Conservation (phyloP, 2,329 filamentous ascomycete species). For the Calonectria ilicicola region DNA sequence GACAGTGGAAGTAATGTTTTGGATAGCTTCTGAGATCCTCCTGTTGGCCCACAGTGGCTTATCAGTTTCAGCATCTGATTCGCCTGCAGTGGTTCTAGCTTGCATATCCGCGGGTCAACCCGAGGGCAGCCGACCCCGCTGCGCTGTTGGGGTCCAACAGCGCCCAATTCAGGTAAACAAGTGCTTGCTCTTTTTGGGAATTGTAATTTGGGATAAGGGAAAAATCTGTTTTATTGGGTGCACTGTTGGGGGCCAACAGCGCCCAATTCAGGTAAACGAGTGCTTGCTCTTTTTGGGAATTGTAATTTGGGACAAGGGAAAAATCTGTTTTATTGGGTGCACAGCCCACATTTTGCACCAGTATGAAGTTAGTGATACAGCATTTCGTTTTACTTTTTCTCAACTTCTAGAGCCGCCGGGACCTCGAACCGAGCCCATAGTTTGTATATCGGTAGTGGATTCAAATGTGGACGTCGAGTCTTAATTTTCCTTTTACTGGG, state of each 20-base stretch:
- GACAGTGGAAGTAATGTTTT: no score
- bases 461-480: no score
- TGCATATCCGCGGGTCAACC: not conserved
- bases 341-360: not conserved
- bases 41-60: no score
- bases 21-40: no score
- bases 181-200: not conserved
- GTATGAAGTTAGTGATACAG: not conserved
- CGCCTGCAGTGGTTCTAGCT: not conserved
- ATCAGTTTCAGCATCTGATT: not conserved
- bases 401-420: not conserved
- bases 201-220: not conserved
- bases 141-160: not conserved
- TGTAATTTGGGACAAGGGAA: not conserved
- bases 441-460: no score
- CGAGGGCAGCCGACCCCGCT: not conserved
- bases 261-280: not conserved
- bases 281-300: not conserved
- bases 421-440: not conserved
- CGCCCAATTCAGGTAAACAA: not conserved
- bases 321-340: not conserved
- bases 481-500: no score
- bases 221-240: not conserved
- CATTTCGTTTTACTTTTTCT: conserved; percentile 14
- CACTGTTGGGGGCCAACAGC: not conserved